Percentiles rank a stretch among this genome's conserved stretches.
phyloP scores from a whole-genome alignment of 768 basidiomycete genomes.

The Pholiota conissans region DNA sequence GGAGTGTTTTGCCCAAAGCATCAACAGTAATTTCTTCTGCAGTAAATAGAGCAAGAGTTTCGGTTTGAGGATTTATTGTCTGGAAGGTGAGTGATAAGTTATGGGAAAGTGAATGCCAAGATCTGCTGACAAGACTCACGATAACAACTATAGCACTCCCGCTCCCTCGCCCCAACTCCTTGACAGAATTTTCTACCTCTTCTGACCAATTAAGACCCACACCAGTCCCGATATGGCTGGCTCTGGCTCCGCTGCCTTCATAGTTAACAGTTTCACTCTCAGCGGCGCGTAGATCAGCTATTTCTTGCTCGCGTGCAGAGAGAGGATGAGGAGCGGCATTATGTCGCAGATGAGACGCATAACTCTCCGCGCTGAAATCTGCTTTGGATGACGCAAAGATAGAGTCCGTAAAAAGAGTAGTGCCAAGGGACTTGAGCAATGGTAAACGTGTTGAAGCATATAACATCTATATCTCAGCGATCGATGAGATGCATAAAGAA shows the following conservation, averaged over 20 bases:
- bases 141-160: constrained; percentile 60
- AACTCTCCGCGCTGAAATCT: constrained; percentile 68
- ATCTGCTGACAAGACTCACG: constrained; percentile 40
- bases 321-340: constrained; percentile 78
- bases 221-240: constrained; percentile 56
- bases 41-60: constrained; percentile 53
- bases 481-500: background rate
- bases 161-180: constrained; percentile 49
- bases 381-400: constrained; percentile 78
- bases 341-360: constrained; percentile 72
- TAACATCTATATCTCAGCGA: constrained; percentile 65
- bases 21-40: constrained; percentile 39
- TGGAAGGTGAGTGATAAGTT: constrained; percentile 25
- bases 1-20: constrained; percentile 48
- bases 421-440: constrained; percentile 73
- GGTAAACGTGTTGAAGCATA: constrained; percentile 79
- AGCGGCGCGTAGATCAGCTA: constrained; percentile 73
- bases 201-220: constrained; percentile 69
- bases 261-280: constrained; percentile 56
- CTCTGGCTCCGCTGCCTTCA: constrained; percentile 56
- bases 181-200: constrained; percentile 65
- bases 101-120: background rate
- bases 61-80: constrained; percentile 67
- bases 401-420: constrained; percentile 66
- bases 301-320: constrained; percentile 78